These are phyloP conservation scores for Canna indica DNA, from an alignment of 176 grass and related monocot species.

Conservation along the genomic window DNA sequence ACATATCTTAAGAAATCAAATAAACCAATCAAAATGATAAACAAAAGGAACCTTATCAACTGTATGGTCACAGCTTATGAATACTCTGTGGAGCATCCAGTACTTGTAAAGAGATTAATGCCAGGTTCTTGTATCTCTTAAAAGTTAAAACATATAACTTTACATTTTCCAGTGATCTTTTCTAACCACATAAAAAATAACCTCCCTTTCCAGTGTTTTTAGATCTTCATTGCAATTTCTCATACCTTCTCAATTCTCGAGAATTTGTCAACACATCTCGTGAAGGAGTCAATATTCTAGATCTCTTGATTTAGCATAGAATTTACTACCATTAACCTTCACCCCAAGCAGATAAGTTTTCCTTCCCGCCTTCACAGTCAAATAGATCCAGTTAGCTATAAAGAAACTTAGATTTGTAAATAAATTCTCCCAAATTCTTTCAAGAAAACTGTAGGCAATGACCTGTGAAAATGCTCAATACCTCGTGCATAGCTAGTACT, in stretches of 20 bases:
- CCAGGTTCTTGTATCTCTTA: not conserved
- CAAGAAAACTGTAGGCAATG: not conserved
- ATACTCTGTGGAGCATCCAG: not conserved
- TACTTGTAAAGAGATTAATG: not conserved
- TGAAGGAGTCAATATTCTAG: not conserved
- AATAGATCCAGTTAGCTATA: not conserved
- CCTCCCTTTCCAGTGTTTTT: not conserved
- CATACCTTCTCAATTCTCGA: not conserved
- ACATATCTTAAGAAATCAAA: not conserved
- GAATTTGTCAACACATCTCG: not conserved
- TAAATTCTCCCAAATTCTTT: not conserved
- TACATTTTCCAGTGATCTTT: not conserved
- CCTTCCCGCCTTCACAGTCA: not conserved
- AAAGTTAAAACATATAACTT: not conserved
- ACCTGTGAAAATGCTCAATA: not conserved
- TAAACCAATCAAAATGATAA: not conserved
- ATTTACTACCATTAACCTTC: not conserved
- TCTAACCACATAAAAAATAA: not conserved
- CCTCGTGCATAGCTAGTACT: not conserved
- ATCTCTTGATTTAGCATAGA: not conserved
- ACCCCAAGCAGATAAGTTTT: not conserved
- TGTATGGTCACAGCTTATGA: not conserved
- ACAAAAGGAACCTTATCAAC: not conserved
- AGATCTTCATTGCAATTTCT: not conserved
- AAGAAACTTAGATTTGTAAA: not conserved